Evolutionary conservation across 2,329 filamentous ascomycete genomes (phyloP), one percentile per base, ranked within the genome.

Genomic region (Diaporthe vexans): DNA sequence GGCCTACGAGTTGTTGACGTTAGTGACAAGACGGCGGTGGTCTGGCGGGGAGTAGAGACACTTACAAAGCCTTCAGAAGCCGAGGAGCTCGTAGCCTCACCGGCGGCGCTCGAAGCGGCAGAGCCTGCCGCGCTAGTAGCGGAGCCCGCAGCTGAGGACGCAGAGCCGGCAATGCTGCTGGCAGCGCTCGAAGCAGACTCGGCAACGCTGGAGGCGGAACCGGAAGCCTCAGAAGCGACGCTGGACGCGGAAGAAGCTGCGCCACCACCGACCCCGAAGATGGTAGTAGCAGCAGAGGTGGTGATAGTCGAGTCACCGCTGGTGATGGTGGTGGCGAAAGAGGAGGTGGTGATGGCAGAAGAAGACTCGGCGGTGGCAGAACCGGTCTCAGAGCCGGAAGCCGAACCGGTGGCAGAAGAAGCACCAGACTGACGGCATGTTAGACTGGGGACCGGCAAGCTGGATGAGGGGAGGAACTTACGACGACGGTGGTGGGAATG

Each of bases 251-350:
- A 78, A 67, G 75, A 76, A 24, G 78, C 79, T 24, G 73, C 72
- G 35, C 74, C 75, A 65, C 73, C 74, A 68, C 73, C 74, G 48
- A 75, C 63, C 33, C 78, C 79, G 52, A 80, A 77, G 72, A 82
- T 81, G 51, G 82, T 83, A 63, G 84, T 85, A 48, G 80, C 78
- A 29, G 84, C 79, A n/a, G 84, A 82, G 56, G 81, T 78, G 58
- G 82, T 83, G 73, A 82, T 75, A 73, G 80, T 80, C 58, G 79
- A 78, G 46, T 80, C 79, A 63, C 80, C 84, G 57, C 82, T 82
- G 67, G 79, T 80, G 65, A 83, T 79, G 46, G 83, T 72, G 56
- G 82, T 83, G 75, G 80, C 84, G 77, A 82, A 81, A 65, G 83
- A 79, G 75, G 81, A 85, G 63, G 84, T 85, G 48, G 82, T 80